These are phyloP conservation scores for Trapa incisa DNA, from an alignment of 345 rosid species.

Conservation along the genomic window DNA sequence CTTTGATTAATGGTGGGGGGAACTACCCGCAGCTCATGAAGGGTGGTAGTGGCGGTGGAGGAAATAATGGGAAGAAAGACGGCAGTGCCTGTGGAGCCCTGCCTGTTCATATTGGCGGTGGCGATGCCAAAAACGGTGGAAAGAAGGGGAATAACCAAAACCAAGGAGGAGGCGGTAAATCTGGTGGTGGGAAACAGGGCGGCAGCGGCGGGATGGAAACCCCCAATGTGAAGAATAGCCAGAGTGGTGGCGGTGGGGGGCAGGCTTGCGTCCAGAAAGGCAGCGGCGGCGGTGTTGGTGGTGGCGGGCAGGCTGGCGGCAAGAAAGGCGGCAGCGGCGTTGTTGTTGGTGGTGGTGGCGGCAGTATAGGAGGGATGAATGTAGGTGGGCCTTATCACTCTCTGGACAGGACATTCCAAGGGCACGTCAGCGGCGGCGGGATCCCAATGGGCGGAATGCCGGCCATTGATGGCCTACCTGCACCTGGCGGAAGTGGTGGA, in stretches of 20 bases:
- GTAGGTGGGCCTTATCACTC: constrained; percentile 16
- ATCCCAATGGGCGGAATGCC: constrained; percentile 16
- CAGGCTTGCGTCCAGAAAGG: no score
- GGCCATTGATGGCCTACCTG: constrained; percentile 65
- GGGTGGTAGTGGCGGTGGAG: constrained; percentile 15
- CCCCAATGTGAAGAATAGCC: constrained; percentile 12
- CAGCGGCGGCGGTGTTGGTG: no score
- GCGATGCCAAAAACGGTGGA: constrained; percentile 15
- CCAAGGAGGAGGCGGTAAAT: constrained; percentile 27
- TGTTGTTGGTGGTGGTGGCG: constrained; percentile 8
- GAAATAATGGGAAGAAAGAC: constrained; percentile 8
- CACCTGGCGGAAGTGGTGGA: constrained; percentile 14
- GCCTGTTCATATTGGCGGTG: constrained; percentile 30
- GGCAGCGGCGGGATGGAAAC: constrained; percentile 12
- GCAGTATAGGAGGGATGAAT: constrained; percentile 21
- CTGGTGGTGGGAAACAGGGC: constrained; percentile 19
- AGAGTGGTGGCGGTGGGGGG: constrained; percentile 16
- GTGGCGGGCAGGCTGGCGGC: constrained; percentile 13
- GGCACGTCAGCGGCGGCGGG: constrained; percentile 13
- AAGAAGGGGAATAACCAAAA: constrained; percentile 27
- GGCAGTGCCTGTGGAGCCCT: constrained; percentile 12
- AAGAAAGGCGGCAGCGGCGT: constrained; percentile 18
- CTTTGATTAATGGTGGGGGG: constrained; percentile 32
- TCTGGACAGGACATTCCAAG: constrained; percentile 34
- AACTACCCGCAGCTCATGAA: constrained; percentile 27